Evolutionary conservation across 1,139 yeast genomes (phyloP), one percentile per base, ranked within the genome.

Genomic region (Williopsis jadinii): DNA sequence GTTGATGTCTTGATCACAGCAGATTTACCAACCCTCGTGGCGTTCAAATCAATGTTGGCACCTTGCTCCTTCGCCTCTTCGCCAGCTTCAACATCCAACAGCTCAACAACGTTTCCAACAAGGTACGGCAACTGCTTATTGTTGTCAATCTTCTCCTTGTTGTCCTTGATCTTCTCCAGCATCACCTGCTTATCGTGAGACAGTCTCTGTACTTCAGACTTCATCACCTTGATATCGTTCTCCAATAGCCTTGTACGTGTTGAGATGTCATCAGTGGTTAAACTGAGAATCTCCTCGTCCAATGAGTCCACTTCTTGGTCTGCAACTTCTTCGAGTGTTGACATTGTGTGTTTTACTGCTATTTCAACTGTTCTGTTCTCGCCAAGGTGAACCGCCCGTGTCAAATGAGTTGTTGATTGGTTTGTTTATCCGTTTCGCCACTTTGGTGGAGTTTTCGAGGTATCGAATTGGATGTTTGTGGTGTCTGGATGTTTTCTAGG

Each of bases 1-100:
- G 98, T 92, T 1, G 96, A 86, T 0, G 99, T 94, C 67, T 94
- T 92, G 52, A 94, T 86, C 28, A 94, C 98, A 1, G 99, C 99
- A 11, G 95, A 87, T 64, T 92, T 88, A n/a, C 98, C 98, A 35
- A 80, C 76, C 51, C 96, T 78, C 11, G 95, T 77, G 41, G 97
- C 88, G 58, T 94, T 97, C 52, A 86, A 71, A 62, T 94, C 97
- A 39, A 88, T 85, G 59, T 90, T 92, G 42, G 97, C 97, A 30
- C 97, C 98, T 62, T 92, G 96, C 19, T 61, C 58, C 36, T 60
- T 60, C 14, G 63, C 63, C 53, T 86, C 96, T 51, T 84, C 92
- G 49, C 87, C 94, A 11, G 84, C 90, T 52, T 82, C 83, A 64
- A 92, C 75, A 58, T 92, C 95, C 60, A 94, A 73, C 48, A 94